These are phyloP conservation scores for Hsuehochloa calcarea DNA, from an alignment of 176 grass and related monocot genomes.

Conservation along the genomic window DNA sequence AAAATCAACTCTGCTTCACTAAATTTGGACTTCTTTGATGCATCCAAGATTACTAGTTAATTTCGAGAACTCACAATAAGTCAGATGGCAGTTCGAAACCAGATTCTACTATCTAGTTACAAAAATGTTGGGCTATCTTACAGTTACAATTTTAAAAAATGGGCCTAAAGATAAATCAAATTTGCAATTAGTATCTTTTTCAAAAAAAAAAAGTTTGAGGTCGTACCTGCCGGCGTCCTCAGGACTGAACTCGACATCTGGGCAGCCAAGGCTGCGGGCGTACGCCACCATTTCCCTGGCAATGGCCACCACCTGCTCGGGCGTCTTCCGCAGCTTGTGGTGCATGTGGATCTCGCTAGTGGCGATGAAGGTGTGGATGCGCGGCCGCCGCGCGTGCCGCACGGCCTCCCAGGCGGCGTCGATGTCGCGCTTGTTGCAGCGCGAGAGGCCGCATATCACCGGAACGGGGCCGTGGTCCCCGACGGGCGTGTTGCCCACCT, in stretches of 20 bases:
- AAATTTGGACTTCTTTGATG: neutral
- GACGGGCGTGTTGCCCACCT: conserved; percentile 66
- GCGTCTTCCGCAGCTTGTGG: conserved; percentile 67
- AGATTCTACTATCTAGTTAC: neutral
- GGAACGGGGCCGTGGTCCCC: conserved; percentile 64
- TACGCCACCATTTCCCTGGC: conserved; percentile 83
- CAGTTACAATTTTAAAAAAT: neutral
- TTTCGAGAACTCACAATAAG: neutral
- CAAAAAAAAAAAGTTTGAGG: neutral
- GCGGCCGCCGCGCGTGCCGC: conserved; percentile 57
- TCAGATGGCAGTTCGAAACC: neutral
- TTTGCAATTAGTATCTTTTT: neutral
- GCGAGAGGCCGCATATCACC: conserved; percentile 77
- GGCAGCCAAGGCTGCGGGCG: conserved; percentile 73
- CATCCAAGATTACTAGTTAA: neutral
- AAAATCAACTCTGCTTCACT: neutral
- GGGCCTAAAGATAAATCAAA: neutral
- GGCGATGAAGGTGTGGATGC: conserved; percentile 78
- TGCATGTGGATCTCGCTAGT: conserved; percentile 91
- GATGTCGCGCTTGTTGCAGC: conserved; percentile 72
- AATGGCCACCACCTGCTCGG: conserved; percentile 60
- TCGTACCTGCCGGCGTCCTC: conserved; percentile 89
- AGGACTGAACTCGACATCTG: conserved; percentile 84
- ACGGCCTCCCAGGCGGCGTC: conserved; percentile 96
- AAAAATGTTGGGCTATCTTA: neutral